Percentiles rank a stretch among this genome's conserved stretches.
These are phyloP conservation scores for Fragosphaeria purpurea DNA, from an alignment of 2,329 filamentous ascomycete genomes.

Conservation along the genomic window DNA sequence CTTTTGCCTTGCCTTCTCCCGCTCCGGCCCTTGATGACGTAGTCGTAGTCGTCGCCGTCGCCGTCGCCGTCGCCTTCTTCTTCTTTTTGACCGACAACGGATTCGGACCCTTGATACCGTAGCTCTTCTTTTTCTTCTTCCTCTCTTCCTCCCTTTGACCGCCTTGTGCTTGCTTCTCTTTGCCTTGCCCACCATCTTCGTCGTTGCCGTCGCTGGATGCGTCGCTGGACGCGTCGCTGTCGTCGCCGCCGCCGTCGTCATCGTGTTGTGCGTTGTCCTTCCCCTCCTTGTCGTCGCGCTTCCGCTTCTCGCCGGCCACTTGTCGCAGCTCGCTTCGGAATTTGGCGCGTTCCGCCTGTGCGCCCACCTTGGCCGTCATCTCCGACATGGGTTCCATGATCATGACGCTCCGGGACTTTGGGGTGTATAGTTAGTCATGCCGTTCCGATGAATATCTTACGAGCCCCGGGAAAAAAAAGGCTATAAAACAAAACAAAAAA, in stretches of 20 bases:
- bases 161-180: constrained; percentile 13
- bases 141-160: constrained; percentile 19
- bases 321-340: constrained; percentile 59
- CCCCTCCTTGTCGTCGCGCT: constrained; percentile 28
- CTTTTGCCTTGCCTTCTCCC: not conserved
- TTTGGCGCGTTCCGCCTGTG: constrained; percentile 63
- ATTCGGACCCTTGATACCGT: constrained; percentile 23
- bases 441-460: no score
- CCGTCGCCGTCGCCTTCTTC: constrained; percentile 17
- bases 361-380: constrained; percentile 51
- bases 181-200: constrained; percentile 24
- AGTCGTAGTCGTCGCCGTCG: not conserved
- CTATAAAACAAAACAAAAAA: no score
- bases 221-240: not conserved
- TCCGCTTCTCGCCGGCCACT: constrained; percentile 36
- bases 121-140: constrained; percentile 24
- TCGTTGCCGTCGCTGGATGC: constrained; percentile 20
- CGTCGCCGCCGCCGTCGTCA: constrained; percentile 32
- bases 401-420: constrained; percentile 50
- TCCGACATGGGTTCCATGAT: constrained; percentile 60
- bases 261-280: constrained; percentile 9
- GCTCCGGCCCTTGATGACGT: not conserved
- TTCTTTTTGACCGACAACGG: constrained; percentile 25
- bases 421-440: no score
- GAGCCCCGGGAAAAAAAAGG: no score